A percentile compares a stretch with the other conserved stretches of the same genome.
Evolutionary conservation across 345 rosid species (phyloP).

Genomic region (Limnanthes douglasii): DNA sequence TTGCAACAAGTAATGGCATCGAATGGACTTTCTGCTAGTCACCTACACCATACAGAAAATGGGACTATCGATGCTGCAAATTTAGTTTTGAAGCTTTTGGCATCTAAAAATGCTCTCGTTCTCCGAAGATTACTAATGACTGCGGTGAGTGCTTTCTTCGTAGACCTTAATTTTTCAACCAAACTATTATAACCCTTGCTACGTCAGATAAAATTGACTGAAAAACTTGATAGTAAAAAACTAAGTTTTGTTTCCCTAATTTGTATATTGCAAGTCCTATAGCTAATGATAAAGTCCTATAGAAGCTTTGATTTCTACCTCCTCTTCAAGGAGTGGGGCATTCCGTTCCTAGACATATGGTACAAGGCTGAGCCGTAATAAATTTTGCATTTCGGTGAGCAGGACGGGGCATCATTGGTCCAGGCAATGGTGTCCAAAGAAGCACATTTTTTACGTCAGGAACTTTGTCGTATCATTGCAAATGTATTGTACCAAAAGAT

Average conservation of each 20-base stretch:
- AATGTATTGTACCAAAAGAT: constrained; percentile 41
- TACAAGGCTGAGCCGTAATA: no score
- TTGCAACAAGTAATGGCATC: constrained; percentile 18
- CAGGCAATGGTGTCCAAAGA: constrained; percentile 62
- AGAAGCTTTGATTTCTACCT: background rate
- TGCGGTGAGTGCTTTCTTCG: constrained; percentile 40
- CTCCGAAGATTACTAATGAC: constrained; percentile 83
- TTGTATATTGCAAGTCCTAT: background rate
- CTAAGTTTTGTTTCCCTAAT: no score
- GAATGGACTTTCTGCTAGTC: constrained; percentile 20
- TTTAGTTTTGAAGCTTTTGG: constrained; percentile 49
- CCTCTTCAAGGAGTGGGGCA: no score
- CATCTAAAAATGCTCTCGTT: constrained; percentile 63
- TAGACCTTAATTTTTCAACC: background rate
- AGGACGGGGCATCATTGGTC: constrained; percentile 76
- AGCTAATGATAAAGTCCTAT: no score
- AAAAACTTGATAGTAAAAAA: no score
- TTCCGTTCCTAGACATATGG: no score
- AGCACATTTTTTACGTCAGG: constrained; percentile 37
- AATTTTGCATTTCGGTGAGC: constrained; percentile 17
- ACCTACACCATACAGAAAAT: constrained; percentile 15
- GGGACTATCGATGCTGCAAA: constrained; percentile 31
- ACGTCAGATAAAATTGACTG: no score
- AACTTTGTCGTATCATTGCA: constrained; percentile 39
- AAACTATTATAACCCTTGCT: background rate